Conservation (phyloP, 192 early-diverging fungal genomes). For the Backusella psychrophila region DNA sequence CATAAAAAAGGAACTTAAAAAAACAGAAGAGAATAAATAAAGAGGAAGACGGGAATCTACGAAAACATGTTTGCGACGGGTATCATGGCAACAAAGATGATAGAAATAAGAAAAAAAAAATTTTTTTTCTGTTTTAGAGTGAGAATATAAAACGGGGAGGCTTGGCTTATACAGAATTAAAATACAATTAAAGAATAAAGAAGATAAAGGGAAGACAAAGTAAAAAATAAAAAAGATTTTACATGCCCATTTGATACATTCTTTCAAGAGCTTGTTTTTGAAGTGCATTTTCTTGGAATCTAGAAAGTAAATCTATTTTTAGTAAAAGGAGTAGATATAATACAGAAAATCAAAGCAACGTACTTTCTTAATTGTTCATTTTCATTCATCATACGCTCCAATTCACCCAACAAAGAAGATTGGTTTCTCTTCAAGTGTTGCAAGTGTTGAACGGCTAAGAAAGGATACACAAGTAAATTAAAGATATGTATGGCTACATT, state of each 20-base stretch:
- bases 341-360: not conserved
- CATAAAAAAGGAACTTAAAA: constrained; percentile 5
- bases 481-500: not conserved
- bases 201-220: not conserved
- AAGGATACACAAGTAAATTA: not conserved
- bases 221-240: constrained; percentile 1
- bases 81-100: not conserved
- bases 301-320: not conserved
- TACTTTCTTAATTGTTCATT: constrained; percentile 32
- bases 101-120: not conserved
- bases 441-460: constrained; percentile 40
- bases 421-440: constrained; percentile 42
- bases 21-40: constrained; percentile 14
- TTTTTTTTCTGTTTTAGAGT: not conserved
- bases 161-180: constrained; percentile 15
- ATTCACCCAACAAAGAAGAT: constrained; percentile 28
- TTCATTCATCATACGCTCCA: constrained; percentile 25
- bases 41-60: not conserved
- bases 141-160: not conserved
- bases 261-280: constrained; percentile 39
- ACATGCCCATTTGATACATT: constrained; percentile 35
- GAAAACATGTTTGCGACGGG: not conserved
- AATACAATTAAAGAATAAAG: constrained; percentile 7
- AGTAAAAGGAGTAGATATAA: too few species aligned
- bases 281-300: constrained; percentile 33